Evolutionary conservation across 163 green algal species (phyloP).

Genomic region (Scenedesmus sp.): DNA sequence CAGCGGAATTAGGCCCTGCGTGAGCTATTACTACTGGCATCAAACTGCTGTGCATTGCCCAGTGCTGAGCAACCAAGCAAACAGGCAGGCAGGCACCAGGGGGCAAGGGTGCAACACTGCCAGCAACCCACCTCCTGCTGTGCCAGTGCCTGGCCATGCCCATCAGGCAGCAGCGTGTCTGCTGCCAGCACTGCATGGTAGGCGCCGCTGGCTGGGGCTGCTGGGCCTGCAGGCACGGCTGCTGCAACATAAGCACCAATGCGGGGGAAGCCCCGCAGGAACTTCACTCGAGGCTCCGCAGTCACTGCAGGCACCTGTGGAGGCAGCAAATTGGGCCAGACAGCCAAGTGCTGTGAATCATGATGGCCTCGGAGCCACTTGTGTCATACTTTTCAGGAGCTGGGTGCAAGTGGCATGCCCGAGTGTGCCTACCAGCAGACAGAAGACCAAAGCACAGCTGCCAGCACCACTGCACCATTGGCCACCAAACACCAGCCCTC

Average conservation of each 20-base stretch:
- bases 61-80: neutral
- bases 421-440: too few species aligned
- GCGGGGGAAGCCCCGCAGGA: conserved; percentile 74
- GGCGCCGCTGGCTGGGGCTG: neutral
- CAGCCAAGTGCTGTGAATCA: neutral
- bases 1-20: too few species aligned
- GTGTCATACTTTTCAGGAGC: too few species aligned
- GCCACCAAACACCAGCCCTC: neutral
- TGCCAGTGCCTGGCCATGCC: conserved; percentile 64
- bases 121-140: conserved; percentile 60
- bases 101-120: neutral
- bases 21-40: neutral
- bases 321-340: neutral
- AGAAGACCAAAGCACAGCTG: neutral
- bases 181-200: conserved; percentile 66
- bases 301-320: conserved; percentile 71
- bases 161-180: conserved; percentile 76
- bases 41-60: neutral
- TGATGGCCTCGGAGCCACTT: too few species aligned
- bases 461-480: neutral
- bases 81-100: neutral
- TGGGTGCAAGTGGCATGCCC: too few species aligned
- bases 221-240: conserved; percentile 39
- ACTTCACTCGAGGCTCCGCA: conserved; percentile 64
- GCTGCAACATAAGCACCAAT: conserved; percentile 68